Evolutionary conservation across 352 stramenopile genomes (phyloP).

Genomic region (Pythium utonaiense): DNA sequence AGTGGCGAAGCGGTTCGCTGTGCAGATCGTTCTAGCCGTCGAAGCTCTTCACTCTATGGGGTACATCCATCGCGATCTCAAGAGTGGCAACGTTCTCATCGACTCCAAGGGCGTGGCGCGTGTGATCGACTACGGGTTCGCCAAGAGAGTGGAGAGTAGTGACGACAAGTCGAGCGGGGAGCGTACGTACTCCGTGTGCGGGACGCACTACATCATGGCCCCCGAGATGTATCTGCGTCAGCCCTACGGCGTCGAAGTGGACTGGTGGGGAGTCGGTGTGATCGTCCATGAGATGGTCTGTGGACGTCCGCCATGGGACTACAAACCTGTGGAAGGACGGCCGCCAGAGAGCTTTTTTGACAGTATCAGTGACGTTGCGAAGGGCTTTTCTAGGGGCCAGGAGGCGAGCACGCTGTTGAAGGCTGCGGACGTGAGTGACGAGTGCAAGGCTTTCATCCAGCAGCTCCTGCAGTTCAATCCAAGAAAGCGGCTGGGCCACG

Average conservation of each 20-base stretch:
- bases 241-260: conserved; percentile 33
- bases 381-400: conserved; percentile 2
- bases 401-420: not conserved
- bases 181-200: conserved; percentile 45
- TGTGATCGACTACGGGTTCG: conserved; percentile 79
- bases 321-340: conserved; percentile 40
- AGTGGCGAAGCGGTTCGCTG: conserved; percentile 56
- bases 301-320: conserved; percentile 64
- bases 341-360: conserved; percentile 13
- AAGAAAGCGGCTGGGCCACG: conserved; percentile 35
- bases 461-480: conserved; percentile 28
- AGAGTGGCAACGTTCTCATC: conserved; percentile 75
- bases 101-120: conserved; percentile 34
- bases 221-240: conserved; percentile 54
- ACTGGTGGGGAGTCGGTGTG: conserved; percentile 80
- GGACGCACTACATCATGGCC: conserved; percentile 76
- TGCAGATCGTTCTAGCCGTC: conserved; percentile 66
- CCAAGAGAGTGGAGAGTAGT: conserved; percentile 46
- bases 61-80: conserved; percentile 78
- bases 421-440: not conserved
- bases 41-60: conserved; percentile 41
- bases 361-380: conserved; percentile 10
- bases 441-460: conserved; percentile 10
- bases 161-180: conserved; percentile 2
- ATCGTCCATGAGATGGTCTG: conserved; percentile 73